These are phyloP conservation scores for Talaromyces pinophilus DNA, from an alignment of 2,329 filamentous ascomycete genomes.

Conservation along the genomic window DNA sequence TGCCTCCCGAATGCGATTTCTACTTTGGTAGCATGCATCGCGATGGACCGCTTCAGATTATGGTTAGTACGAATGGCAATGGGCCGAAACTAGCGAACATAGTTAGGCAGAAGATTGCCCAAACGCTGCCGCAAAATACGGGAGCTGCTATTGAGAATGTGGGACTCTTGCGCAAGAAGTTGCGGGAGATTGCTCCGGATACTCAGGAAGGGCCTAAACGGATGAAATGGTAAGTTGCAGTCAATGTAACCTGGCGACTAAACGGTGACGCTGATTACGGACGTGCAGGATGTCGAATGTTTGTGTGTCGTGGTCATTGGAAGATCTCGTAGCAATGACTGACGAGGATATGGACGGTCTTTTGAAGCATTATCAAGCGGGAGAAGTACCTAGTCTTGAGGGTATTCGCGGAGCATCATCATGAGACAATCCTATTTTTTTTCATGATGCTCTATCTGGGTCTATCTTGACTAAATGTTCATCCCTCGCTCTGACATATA, in stretches of 20 bases:
- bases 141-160: conserved; percentile 85
- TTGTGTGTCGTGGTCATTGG: conserved; percentile 81
- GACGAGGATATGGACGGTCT: conserved; percentile 82
- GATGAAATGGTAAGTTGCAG: conserved; percentile 73
- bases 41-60: conserved; percentile 92
- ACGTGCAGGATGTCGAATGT: conserved; percentile 79
- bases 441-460: background rate
- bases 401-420: conserved; percentile 32
- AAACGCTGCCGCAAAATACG: conserved; percentile 71
- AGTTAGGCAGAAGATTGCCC: conserved; percentile 79
- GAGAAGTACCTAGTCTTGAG: conserved; percentile 41
- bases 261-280: conserved; percentile 26
- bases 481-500: too few relatives aligned
- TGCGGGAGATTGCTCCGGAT: conserved; percentile 74
- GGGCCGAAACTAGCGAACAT: conserved; percentile 87
- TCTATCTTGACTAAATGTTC: background rate
- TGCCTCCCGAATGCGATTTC: conserved; percentile 95
- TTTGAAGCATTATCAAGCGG: conserved; percentile 67
- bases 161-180: conserved; percentile 73
- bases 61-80: conserved; percentile 98
- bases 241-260: background rate
- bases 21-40: conserved; percentile 97
- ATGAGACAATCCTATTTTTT: background rate
- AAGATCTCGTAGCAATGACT: conserved; percentile 79
- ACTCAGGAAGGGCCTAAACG: conserved; percentile 76